A percentile compares a stretch with the other conserved stretches of the same genome.
phyloP scores from a whole-genome alignment of 2,329 filamentous ascomycete species.

The Bipolaris sorokiniana region DNA sequence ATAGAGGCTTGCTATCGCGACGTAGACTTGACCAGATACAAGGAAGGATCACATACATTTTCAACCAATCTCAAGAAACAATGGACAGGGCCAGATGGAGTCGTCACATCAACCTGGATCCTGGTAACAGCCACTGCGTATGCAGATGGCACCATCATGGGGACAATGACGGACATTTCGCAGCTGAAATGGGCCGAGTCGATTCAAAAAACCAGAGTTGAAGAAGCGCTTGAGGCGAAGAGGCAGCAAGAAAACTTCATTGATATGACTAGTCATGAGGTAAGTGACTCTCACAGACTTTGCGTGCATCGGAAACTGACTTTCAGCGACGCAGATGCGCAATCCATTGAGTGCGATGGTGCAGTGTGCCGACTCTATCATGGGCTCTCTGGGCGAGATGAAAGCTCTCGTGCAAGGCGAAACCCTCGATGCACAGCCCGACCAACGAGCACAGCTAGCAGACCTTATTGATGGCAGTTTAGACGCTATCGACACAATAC shows the following conservation, averaged over 20 bases:
- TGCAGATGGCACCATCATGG: conserved; percentile 27
- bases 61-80: conserved; percentile 22
- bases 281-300: not conserved
- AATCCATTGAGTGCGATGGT: conserved; percentile 39
- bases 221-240: conserved; percentile 25
- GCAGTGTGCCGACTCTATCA: conserved; percentile 33
- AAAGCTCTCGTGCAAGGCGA: not conserved
- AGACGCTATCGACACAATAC: conserved; percentile 33
- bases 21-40: not conserved
- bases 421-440: not conserved
- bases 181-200: conserved; percentile 41
- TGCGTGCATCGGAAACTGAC: not conserved
- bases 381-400: conserved; percentile 12
- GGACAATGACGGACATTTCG: conserved; percentile 43
- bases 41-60: conserved; percentile 11
- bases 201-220: conserved; percentile 16
- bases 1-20: conserved; percentile 12
- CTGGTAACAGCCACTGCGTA: conserved; percentile 20
- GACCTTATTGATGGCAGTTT: conserved; percentile 11
- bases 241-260: conserved; percentile 35
- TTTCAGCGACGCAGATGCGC: conserved; percentile 25
- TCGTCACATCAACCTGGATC: conserved; percentile 21
- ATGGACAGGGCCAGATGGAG: conserved; percentile 24
- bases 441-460: conserved; percentile 6
- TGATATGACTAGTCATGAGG: conserved; percentile 33